Evolutionary conservation across 2,329 filamentous ascomycete species (phyloP).

Genomic region (Talaromyces sp.): DNA sequence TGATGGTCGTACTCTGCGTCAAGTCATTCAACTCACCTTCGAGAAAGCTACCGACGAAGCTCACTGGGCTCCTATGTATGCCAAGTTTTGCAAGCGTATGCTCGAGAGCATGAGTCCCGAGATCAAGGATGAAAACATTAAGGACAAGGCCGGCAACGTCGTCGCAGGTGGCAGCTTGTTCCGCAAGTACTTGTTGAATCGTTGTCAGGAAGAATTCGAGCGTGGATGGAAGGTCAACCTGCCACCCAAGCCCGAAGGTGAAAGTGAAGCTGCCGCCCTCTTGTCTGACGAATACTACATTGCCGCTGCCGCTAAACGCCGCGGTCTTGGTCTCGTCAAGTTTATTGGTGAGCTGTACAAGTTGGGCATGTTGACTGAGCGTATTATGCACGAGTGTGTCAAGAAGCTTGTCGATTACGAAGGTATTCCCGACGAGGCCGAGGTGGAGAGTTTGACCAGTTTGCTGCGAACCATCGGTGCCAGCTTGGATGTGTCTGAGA

Average conservation of each 20-base stretch:
- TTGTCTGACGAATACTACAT: slow-evolving; percentile 95
- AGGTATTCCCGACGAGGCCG: slow-evolving; percentile 87
- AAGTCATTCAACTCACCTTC: slow-evolving; percentile 98
- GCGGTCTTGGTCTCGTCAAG: slow-evolving; percentile 94
- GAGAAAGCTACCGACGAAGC: slow-evolving; percentile 98
- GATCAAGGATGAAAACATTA: slow-evolving; percentile 92
- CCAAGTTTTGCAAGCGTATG: slow-evolving; percentile 97
- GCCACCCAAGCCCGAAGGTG: slow-evolving; percentile 71
- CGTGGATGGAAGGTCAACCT: slow-evolving; percentile 92
- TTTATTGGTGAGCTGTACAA: slow-evolving; percentile 99
- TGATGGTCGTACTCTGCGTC: slow-evolving; percentile 89
- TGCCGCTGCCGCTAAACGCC: slow-evolving; percentile 89
- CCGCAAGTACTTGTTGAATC: slow-evolving; percentile 97
- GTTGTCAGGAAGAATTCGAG: slow-evolving; percentile 98
- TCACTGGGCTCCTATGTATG: slow-evolving; percentile 98
- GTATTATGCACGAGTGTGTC: slow-evolving; percentile 99
- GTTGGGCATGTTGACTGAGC: slow-evolving; percentile 94
- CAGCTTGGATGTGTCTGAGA: slow-evolving; percentile 78
- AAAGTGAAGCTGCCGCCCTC: slow-evolving; percentile 70
- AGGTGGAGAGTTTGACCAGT: slow-evolving; percentile 93
- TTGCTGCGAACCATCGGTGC: slow-evolving; percentile 86
- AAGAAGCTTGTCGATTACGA: slow-evolving; percentile 95
- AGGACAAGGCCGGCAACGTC: slow-evolving; percentile 81
- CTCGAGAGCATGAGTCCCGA: slow-evolving; percentile 90
- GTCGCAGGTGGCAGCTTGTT: slow-evolving; percentile 92